phyloP scores from a whole-genome alignment of 2,329 filamentous ascomycete genomes.

The Colletotrichum graminicola region DNA sequence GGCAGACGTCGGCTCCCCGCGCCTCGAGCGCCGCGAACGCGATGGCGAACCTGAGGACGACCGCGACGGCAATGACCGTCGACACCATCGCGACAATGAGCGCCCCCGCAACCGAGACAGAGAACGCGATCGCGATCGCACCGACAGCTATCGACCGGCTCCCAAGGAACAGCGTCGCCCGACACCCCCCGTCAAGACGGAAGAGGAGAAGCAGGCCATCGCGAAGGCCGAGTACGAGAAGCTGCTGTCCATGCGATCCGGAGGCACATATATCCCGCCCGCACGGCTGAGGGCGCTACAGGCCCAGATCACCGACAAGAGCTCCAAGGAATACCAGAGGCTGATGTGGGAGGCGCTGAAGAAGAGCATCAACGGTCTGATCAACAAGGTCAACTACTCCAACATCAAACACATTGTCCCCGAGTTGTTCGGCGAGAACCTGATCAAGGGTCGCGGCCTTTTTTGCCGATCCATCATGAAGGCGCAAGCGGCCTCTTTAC shows the following conservation, averaged over 20 bases:
- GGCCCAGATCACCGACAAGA: slow-evolving; percentile 96
- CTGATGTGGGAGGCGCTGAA: slow-evolving; percentile 99
- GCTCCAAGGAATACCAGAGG: slow-evolving; percentile 95
- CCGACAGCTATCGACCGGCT: slow-evolving; percentile 64
- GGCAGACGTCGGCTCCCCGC: slow-evolving; percentile 57
- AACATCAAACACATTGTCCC: slow-evolving; percentile 99
- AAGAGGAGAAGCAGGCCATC: slow-evolving; percentile 87
- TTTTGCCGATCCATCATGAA: slow-evolving; percentile 99
- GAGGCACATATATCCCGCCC: slow-evolving; percentile 96
- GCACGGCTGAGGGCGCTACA: slow-evolving; percentile 91
- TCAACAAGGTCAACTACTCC: slow-evolving; percentile 98
- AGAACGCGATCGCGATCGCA: slow-evolving; percentile 56
- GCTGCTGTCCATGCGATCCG: slow-evolving; percentile 90
- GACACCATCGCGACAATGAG: slow-evolving; percentile 48
- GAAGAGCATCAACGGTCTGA: slow-evolving; percentile 97
- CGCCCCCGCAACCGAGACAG: slow-evolving; percentile 45
- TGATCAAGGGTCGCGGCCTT: slow-evolving; percentile 89
- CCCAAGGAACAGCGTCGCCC: slow-evolving; percentile 49
- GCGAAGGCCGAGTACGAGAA: slow-evolving; percentile 96
- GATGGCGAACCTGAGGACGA: slow-evolving; percentile 43
- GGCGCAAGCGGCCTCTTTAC: slow-evolving; percentile 93
- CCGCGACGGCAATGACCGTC: slow-evolving; percentile 62
- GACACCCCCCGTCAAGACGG: slow-evolving; percentile 65
- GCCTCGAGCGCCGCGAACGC: slow-evolving; percentile 51
- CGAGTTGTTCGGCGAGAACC: slow-evolving; percentile 94